Percentiles rank a stretch among this genome's conserved stretches.
These are phyloP conservation scores for Stephania japonica DNA, from an alignment of 164 flowering plant species.

Conservation along the genomic window DNA sequence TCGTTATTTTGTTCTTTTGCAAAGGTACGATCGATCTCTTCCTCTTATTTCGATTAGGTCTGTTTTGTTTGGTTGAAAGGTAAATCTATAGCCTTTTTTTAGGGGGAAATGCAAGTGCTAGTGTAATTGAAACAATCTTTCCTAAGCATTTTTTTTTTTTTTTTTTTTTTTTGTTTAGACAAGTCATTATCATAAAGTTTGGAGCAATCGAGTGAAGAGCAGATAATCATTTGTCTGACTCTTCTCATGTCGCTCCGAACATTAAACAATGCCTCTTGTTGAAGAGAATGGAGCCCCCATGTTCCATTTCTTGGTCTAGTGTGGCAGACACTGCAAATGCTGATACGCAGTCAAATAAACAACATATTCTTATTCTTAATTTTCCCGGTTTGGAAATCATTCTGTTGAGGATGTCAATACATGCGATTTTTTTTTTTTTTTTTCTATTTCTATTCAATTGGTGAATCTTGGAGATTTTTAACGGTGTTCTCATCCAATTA, in stretches of 20 bases:
- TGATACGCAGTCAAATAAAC: too few relatives aligned
- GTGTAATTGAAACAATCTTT: too few relatives aligned
- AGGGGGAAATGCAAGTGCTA: too few relatives aligned
- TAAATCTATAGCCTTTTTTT: too few relatives aligned
- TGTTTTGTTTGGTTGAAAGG: too few relatives aligned
- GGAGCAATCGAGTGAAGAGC: constrained; percentile 18
- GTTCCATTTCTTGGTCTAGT: constrained; percentile 6
- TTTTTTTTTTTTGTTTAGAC: too few relatives aligned
- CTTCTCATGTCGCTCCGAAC: constrained; percentile 13
- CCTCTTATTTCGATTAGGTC: too few relatives aligned
- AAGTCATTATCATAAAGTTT: not conserved
- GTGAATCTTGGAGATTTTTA: not conserved
- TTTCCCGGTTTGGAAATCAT: not conserved
- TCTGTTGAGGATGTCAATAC: too few relatives aligned
- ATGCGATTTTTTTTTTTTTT: not conserved
- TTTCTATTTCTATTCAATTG: not conserved
- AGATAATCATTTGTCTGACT: constrained; percentile 6
- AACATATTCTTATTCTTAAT: too few relatives aligned
- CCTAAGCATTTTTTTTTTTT: too few relatives aligned
- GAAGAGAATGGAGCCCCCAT: not conserved
- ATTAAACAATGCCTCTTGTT: not conserved
- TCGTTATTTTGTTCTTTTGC: too few relatives aligned
- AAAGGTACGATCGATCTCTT: too few relatives aligned
- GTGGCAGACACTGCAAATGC: not conserved
- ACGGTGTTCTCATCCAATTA: not conserved